A percentile compares a stretch with the other conserved stretches of the same genome.
These are phyloP conservation scores for Colletotrichum tropicale DNA, from an alignment of 2,329 filamentous ascomycete species.

Conservation along the genomic window DNA sequence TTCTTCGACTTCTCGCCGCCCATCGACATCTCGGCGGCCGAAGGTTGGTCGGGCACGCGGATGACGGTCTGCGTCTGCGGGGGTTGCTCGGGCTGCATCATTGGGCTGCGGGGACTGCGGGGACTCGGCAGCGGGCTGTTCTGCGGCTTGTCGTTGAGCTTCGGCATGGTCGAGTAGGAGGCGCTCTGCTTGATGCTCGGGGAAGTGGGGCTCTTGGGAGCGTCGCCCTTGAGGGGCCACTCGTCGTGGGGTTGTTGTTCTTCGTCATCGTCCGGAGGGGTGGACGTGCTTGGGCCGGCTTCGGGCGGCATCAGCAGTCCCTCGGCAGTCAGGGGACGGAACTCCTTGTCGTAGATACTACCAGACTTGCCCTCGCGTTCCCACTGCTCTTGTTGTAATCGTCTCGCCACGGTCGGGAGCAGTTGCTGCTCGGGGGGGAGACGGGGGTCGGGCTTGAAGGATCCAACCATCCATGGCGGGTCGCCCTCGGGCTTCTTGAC, in stretches of 20 bases:
- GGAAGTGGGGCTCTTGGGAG: constrained; percentile 49
- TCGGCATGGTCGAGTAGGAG: constrained; percentile 69
- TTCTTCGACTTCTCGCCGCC: constrained; percentile 32
- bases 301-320: constrained; percentile 52
- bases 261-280: constrained; percentile 25
- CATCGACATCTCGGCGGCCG: constrained; percentile 9
- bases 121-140: constrained; percentile 49
- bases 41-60: constrained; percentile 20
- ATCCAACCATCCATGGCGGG: constrained; percentile 91
- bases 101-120: constrained; percentile 39
- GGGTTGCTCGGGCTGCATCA: constrained; percentile 34
- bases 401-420: constrained; percentile 88
- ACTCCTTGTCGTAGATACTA: constrained; percentile 84
- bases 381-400: constrained; percentile 94
- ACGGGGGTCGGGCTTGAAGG: constrained; percentile 94
- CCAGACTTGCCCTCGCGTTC: constrained; percentile 89
- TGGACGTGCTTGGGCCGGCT: constrained; percentile 21
- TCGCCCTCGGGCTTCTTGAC: constrained; percentile 85
- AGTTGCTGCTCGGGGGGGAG: constrained; percentile 95
- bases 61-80: constrained; percentile 23
- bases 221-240: constrained; percentile 62
- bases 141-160: constrained; percentile 52
- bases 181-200: constrained; percentile 40
- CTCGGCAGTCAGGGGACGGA: constrained; percentile 80
- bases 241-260: constrained; percentile 45